Evolutionary conservation across 2,329 filamentous ascomycete species (phyloP).

Genomic region (Ophiostoma piceae): DNA sequence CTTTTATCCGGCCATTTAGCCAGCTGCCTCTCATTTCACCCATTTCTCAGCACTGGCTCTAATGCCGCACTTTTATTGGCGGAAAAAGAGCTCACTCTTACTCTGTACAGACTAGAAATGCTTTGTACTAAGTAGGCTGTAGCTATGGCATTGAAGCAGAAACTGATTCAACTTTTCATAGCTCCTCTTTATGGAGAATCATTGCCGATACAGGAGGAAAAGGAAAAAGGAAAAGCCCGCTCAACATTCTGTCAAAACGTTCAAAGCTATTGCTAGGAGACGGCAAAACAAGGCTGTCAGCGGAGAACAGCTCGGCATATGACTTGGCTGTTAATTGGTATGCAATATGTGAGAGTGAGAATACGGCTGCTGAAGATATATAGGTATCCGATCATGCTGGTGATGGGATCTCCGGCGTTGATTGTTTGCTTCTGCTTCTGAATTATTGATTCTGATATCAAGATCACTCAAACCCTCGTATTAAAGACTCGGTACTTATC

Average conservation of each 20-base stretch:
- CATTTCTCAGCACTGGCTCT: constrained; percentile 18
- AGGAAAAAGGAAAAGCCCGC: not conserved
- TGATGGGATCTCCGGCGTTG: too few relatives aligned
- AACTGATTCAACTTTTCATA: not conserved
- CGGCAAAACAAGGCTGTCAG: constrained; percentile 4
- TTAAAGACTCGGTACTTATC: not conserved
- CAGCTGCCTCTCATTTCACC: constrained; percentile 9
- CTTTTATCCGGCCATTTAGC: constrained; percentile 13
- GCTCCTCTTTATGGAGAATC: constrained; percentile 1
- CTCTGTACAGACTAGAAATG: too few relatives aligned
- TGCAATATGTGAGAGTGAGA: too few relatives aligned
- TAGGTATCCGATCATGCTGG: too few relatives aligned
- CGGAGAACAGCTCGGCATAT: constrained; percentile 11
- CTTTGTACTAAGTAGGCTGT: too few relatives aligned
- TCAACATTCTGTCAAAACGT: not conserved
- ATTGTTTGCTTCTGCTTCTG: too few relatives aligned
- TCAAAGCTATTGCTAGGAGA: not conserved
- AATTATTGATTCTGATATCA: too few relatives aligned
- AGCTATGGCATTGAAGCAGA: not conserved
- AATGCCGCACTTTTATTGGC: constrained; percentile 17
- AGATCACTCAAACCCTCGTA: not conserved
- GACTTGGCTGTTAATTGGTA: not conserved
- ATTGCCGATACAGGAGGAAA: constrained; percentile 4
- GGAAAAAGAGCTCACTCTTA: constrained; percentile 6
- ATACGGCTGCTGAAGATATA: too few relatives aligned